These are phyloP conservation scores for Scytalidium sp. DNA, from an alignment of 2,329 filamentous ascomycete species.

Conservation along the genomic window DNA sequence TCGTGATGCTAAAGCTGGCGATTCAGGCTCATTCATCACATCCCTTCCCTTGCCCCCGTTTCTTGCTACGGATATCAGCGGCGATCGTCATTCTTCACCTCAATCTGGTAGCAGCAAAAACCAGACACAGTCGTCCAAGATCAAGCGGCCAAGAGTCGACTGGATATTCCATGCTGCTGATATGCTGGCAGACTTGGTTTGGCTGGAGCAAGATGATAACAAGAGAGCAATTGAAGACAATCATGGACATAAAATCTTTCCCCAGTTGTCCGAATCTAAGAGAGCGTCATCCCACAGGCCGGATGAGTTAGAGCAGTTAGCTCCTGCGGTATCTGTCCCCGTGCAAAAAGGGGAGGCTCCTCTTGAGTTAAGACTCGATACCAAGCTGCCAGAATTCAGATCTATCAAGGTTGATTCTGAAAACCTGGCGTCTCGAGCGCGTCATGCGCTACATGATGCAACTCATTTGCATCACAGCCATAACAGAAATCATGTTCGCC, in stretches of 20 bases:
- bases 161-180: constrained; percentile 85
- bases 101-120: constrained; percentile 38
- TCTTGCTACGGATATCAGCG: constrained; percentile 17
- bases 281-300: constrained; percentile 32
- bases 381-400: constrained; percentile 29
- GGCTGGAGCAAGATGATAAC: constrained; percentile 81
- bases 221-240: constrained; percentile 79
- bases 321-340: constrained; percentile 9
- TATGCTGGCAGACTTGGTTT: constrained; percentile 84
- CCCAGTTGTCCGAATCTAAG: constrained; percentile 32
- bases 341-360: constrained; percentile 11
- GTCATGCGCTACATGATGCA: constrained; percentile 52
- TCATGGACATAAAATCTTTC: constrained; percentile 71
- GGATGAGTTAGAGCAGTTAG: constrained; percentile 14
- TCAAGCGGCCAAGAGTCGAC: constrained; percentile 72
- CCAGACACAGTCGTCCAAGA: constrained; percentile 41
- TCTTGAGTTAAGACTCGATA: constrained; percentile 24
- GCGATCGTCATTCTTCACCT: constrained; percentile 29
- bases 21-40: constrained; percentile 9
- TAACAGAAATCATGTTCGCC: constrained; percentile 45
- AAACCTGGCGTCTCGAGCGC: constrained; percentile 55
- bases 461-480: constrained; percentile 54
- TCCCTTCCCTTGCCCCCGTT: constrained; percentile 41
- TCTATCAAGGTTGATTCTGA: constrained; percentile 30
- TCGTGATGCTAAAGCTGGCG: constrained; percentile 18